Evolutionary conservation across 441 rosid species (phyloP).

Genomic region (Arabidopsis hybrid): DNA sequence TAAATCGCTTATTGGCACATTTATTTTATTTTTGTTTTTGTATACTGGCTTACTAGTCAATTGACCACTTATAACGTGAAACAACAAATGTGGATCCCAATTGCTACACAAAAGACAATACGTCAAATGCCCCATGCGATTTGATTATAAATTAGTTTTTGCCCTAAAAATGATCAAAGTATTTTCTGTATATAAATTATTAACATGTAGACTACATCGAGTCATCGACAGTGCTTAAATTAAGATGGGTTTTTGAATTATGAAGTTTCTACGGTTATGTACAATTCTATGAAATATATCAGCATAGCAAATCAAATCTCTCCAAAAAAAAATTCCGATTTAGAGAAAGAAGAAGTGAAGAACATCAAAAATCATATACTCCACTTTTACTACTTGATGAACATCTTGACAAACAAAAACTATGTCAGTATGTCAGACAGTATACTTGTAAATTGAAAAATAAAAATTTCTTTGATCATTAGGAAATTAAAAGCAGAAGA

Average conservation of each 20-base stretch:
- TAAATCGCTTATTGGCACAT: background rate
- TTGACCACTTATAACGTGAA: constrained; percentile 12
- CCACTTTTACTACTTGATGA: background rate
- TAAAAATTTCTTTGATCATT: background rate
- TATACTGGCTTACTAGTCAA: constrained; percentile 17
- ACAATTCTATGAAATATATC: background rate
- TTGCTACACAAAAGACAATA: constrained; percentile 37
- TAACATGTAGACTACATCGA: background rate
- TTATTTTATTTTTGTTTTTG: background rate
- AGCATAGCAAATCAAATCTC: background rate
- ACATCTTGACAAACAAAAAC: background rate
- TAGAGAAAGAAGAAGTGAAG: background rate
- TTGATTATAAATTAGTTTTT: constrained; percentile 10
- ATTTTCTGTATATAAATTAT: constrained; percentile 5
- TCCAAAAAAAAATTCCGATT: background rate
- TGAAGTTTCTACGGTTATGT: background rate
- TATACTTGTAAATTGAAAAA: background rate
- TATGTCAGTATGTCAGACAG: background rate
- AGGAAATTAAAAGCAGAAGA: background rate
- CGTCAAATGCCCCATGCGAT: constrained; percentile 29
- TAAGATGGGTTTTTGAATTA: background rate
- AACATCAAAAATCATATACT: background rate
- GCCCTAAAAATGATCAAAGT: constrained; percentile 8
- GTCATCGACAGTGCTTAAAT: constrained; percentile 9
- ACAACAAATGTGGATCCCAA: constrained; percentile 41